A percentile compares a stretch with the other conserved stretches of the same genome.
phyloP scores from a whole-genome alignment of 805 yeast species.

The Sugiyamaella floridensis region DNA sequence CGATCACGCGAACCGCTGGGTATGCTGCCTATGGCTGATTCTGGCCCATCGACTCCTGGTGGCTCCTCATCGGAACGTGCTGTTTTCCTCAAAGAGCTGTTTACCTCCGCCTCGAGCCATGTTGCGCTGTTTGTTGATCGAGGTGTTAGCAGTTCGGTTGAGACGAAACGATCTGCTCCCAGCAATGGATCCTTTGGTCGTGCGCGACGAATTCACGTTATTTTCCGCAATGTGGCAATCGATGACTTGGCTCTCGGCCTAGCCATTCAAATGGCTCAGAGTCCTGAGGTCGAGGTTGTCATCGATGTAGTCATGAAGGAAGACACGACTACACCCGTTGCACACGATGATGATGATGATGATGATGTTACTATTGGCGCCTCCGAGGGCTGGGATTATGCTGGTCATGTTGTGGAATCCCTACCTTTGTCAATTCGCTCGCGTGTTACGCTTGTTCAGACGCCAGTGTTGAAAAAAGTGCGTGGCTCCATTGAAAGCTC shows the following conservation, averaged over 20 bases:
- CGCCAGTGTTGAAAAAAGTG: neutral
- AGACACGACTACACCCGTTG: neutral
- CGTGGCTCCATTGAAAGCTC: neutral
- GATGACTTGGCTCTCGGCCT: conserved; percentile 13
- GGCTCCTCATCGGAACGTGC: neutral
- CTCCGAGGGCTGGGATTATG: conserved; percentile 8
- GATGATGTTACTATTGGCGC: conserved; percentile 8
- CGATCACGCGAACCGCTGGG: conserved; percentile 4
- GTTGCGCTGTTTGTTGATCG: conserved; percentile 17
- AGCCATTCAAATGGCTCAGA: conserved; percentile 15
- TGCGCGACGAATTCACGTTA: conserved; percentile 13
- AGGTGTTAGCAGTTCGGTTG: conserved; percentile 12
- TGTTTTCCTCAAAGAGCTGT: conserved; percentile 7
- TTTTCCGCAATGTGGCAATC: conserved; percentile 12
- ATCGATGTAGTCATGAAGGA: conserved; percentile 8
- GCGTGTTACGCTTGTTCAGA: neutral
- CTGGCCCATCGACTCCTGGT: neutral
- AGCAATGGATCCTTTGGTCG: neutral
- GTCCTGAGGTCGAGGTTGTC: conserved; percentile 10
- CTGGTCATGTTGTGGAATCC: neutral
- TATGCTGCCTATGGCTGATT: neutral
- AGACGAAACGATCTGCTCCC: neutral
- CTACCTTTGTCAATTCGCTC: neutral
- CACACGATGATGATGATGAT: neutral
- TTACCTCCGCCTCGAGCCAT: conserved; percentile 5